Conservation (phyloP, 2,329 filamentous ascomycete species). For the Beauveria caledonica region DNA sequence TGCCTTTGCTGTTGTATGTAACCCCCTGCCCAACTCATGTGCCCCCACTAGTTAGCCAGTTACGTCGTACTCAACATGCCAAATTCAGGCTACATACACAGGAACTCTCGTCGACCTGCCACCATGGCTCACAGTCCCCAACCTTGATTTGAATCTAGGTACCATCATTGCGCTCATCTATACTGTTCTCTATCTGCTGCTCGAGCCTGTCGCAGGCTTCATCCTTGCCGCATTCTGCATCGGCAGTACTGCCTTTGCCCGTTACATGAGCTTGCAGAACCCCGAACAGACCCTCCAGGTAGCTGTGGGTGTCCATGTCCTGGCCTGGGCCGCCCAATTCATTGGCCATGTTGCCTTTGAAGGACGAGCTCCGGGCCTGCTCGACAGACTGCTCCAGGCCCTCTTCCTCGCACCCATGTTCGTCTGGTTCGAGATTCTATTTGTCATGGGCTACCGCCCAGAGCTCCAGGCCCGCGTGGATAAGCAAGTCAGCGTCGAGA, state of each 20-base stretch:
- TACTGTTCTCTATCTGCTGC: conserved; percentile 73
- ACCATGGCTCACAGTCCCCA: conserved; percentile 57
- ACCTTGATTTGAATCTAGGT: conserved; percentile 57
- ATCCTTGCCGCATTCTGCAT: conserved; percentile 70
- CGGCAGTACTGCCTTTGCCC: conserved; percentile 63
- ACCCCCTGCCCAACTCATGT: conserved; percentile 1
- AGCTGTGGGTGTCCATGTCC: conserved; percentile 60
- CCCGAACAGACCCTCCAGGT: conserved; percentile 40
- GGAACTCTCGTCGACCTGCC: conserved; percentile 58
- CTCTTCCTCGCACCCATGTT: conserved; percentile 91
- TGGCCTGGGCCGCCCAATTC: conserved; percentile 84
- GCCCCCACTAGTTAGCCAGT: not conserved
- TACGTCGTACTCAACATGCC: conserved; percentile 7
- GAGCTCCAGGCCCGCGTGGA: conserved; percentile 78
- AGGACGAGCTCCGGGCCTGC: conserved; percentile 74
- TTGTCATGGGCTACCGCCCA: conserved; percentile 80
- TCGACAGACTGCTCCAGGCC: conserved; percentile 89
- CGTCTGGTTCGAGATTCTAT: conserved; percentile 92
- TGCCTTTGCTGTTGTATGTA: conserved; percentile 58
- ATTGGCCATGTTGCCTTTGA: conserved; percentile 86
- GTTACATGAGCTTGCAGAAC: conserved; percentile 59
- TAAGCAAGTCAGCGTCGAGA: conserved; percentile 64
- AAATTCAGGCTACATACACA: conserved; percentile 48
- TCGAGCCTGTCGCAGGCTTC: conserved; percentile 87
- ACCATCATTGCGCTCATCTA: conserved; percentile 61